Conservation (phyloP, 306 rosid genomes). For the apple (Malus domestica) region ASM211411v1 NC_041804.1:7836001-7836500, state of each 20-base stretch:
- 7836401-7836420: conserved; percentile 70
- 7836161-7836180: background rate
- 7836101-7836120: background rate
- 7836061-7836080: background rate
- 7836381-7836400: conserved; percentile 74
- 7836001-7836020: background rate
- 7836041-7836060: background rate
- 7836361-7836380: conserved; percentile 54
- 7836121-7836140: background rate
- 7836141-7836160: background rate
- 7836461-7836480: conserved; percentile 62
- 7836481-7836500: conserved; percentile 46
- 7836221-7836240: background rate
- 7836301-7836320: conserved; percentile 87
- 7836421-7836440: conserved; percentile 49
- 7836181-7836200: background rate
- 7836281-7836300: conserved; percentile 66
- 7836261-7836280: conserved; percentile 50
- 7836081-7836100: background rate
- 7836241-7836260: conserved; percentile 13
- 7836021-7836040: background rate
- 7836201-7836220: background rate
- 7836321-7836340: conserved; percentile 82
- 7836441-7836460: conserved; percentile 53
- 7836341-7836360: conserved; percentile 57